Conservation (phyloP, 768 basidiomycete species). For the Multifurca ochricompacta region DNA sequence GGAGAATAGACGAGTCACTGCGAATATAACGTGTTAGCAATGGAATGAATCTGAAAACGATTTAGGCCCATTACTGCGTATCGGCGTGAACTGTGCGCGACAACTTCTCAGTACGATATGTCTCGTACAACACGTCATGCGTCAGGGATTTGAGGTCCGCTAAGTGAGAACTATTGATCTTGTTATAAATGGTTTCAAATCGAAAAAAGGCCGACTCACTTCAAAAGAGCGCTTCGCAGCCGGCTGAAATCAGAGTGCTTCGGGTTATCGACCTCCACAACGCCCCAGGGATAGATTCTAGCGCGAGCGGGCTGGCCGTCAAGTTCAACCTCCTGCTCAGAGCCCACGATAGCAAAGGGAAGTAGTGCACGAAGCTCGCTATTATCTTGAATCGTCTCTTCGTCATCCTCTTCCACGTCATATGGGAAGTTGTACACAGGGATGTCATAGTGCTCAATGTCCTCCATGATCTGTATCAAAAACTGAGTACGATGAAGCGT, state of each 20-base stretch:
- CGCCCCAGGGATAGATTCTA: conserved; percentile 96
- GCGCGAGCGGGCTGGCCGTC: conserved; percentile 88
- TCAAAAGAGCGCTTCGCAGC: conserved; percentile 83
- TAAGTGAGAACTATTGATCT: conserved; percentile 70
- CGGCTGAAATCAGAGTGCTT: conserved; percentile 98
- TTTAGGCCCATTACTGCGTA: conserved; percentile 45
- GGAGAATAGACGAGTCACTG: conserved; percentile 84
- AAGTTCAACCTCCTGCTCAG: conserved; percentile 93
- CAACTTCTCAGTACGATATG: conserved; percentile 95
- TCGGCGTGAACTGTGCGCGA: conserved; percentile 83
- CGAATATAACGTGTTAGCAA: conserved; percentile 22
- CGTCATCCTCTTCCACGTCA: conserved; percentile 98
- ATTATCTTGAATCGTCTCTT: conserved; percentile 97
- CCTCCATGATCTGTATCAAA: conserved; percentile 84
- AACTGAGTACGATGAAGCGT: conserved; percentile 2
- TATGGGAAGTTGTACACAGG: conserved; percentile 99
- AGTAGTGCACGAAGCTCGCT: conserved; percentile 87
- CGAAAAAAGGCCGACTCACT: conserved; percentile 39
- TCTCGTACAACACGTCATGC: conserved; percentile 91
- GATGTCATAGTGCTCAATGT: conserved; percentile 97
- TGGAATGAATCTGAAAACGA: neutral
- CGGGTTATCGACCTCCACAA: conserved; percentile 98
- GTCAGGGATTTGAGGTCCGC: conserved; percentile 92
- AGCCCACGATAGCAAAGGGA: conserved; percentile 96
- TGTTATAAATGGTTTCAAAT: conserved; percentile 2